Conservation (phyloP, 345 rosid genomes). For the Combretum micranthum region DNA sequence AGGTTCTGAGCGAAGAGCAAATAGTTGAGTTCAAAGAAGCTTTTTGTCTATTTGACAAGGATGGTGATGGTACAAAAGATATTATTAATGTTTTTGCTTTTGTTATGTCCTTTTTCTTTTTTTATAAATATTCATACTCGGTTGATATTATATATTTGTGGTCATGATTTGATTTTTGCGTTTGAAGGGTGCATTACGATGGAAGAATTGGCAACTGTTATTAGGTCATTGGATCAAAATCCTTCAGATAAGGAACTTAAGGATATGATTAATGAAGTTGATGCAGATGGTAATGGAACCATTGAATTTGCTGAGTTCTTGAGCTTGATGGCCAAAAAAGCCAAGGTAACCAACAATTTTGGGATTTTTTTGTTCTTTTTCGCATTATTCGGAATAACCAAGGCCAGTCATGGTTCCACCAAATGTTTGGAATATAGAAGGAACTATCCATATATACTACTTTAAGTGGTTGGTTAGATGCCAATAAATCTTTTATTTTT, state of each 20-base stretch:
- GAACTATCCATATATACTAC: no score
- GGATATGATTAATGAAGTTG: constrained; percentile 21
- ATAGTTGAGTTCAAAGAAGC: constrained; percentile 19
- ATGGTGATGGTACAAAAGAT: constrained; percentile 17
- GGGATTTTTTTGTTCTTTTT: neutral
- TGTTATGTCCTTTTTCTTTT: neutral
- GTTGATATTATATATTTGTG: neutral
- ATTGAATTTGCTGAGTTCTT: constrained; percentile 20
- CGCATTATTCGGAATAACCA: neutral
- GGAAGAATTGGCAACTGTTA: constrained; percentile 18
- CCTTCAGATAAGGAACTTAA: constrained; percentile 16
- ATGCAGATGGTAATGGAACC: constrained; percentile 15
- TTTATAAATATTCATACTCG: neutral
- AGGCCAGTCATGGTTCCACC: no score
- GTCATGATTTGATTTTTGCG: neutral
- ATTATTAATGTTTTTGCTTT: neutral
- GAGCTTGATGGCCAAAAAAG: constrained; percentile 16
- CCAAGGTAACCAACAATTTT: constrained; percentile 10
- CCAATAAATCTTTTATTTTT: no score
- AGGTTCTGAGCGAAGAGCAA: constrained; percentile 13
- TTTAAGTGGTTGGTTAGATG: no score
- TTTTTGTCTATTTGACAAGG: constrained; percentile 17
- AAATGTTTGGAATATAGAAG: no score
- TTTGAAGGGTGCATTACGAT: constrained; percentile 19
- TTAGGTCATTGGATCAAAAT: constrained; percentile 19